Evolutionary conservation across 202 grass and related monocot species (phyloP).

Genomic region (Miscanthus sacchariflorus): DNA sequence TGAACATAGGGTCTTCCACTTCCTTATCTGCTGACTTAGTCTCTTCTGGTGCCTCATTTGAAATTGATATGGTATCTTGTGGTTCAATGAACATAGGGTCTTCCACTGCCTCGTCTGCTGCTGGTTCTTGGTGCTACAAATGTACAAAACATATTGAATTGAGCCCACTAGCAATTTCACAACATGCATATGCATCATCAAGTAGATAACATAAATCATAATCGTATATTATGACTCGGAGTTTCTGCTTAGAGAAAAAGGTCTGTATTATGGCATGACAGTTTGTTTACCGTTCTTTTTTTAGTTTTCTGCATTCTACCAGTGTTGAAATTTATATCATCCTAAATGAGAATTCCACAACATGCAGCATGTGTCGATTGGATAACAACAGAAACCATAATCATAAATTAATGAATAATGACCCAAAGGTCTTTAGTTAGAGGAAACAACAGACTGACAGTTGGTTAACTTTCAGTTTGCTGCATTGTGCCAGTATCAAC

Average conservation of each 20-base stretch:
- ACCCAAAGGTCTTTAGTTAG: neutral
- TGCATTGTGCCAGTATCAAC: neutral
- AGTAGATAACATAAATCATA: conserved; percentile 16
- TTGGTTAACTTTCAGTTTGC: neutral
- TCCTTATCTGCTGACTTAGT: neutral
- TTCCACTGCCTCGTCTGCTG: neutral
- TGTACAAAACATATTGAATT: conserved; percentile 24
- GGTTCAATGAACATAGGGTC: neutral
- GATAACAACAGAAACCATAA: no score
- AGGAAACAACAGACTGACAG: neutral
- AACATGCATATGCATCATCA: neutral
- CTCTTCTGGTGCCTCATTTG: conserved; percentile 17
- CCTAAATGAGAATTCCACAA: neutral
- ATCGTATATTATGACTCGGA: neutral
- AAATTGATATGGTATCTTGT: conserved; percentile 10
- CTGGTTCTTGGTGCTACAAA: conserved; percentile 34
- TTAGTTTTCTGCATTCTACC: neutral
- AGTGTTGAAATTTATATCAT: neutral
- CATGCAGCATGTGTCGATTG: neutral
- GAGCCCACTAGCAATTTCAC: neutral
- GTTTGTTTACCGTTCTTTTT: neutral
- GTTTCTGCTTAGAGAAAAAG: neutral
- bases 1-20: neutral
- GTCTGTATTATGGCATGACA: neutral
- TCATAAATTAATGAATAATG: neutral